Evolutionary conservation across 345 rosid species (phyloP), one percentile per base, ranked within the genome.

Genomic region (Bretschneidera sinensis): DNA sequence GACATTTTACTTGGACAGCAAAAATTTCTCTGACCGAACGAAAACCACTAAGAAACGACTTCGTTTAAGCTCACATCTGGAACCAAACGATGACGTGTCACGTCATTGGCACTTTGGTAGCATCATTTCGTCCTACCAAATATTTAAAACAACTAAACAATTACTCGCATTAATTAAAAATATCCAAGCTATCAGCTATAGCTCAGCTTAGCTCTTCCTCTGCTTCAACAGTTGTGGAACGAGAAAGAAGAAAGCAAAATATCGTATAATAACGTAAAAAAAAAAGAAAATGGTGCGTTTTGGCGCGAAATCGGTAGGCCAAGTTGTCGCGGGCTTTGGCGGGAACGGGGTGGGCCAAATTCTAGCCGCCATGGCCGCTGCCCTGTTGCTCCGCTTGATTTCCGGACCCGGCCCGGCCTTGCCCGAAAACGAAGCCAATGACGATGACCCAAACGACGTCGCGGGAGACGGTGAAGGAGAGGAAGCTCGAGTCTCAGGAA

Each of bases 381-480:
- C 97, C 65, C 65, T 90, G 62, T 74, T 94, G 59, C 23, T 89
- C 69, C 92, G 95, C 13, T 63, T 90, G 61, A 79, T 94, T 64
- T 82, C 95, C 43, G 91, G 90, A 6, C 94, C 96, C 21, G 88
- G 94, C 14, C 90, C 91, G 51, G 86, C 83, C 21, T 52, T 57
- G n/a, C 81, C 88, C 18, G 95, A 75, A 48, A 71, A n/a, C n/a
- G n/a, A n/a, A n/a, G n/a, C n/a, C n/a, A n/a, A n/a, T n/a, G n/a
- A n/a, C n/a, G n/a, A n/a, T n/a, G n/a, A n/a, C n/a, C n/a, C n/a
- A n/a, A n/a, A 55, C 0, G 62, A 75, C 1, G 39, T 45, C 23
- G 65, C 50, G 28, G 59, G 25, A 23, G 24, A 47, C 22, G 76
- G 52, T 18, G 70, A 51, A 24, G 84, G 60, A 19, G 83, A 57